phyloP scores from a whole-genome alignment of 2,329 filamentous ascomycete species.

The Fusarium miscanthi region DNA sequence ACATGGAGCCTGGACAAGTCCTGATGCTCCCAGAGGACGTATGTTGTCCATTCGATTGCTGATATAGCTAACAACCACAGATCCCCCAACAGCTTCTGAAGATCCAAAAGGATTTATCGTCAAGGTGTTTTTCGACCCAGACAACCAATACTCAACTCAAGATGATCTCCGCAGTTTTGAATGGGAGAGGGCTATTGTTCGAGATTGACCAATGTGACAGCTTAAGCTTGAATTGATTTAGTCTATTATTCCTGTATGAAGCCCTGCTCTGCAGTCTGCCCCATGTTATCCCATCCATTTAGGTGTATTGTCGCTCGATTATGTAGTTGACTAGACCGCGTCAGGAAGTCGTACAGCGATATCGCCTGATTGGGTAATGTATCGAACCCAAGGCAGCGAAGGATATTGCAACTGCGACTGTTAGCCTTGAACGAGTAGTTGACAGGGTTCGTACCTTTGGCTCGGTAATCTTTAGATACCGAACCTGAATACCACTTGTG shows the following conservation, averaged over 20 bases:
- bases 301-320: constrained; percentile 11
- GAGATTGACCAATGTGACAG: constrained; percentile 22
- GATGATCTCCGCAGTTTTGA: constrained; percentile 44
- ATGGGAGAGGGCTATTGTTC: constrained; percentile 41
- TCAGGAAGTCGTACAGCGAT: constrained; percentile 97
- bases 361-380: constrained; percentile 98
- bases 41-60: constrained; percentile 16
- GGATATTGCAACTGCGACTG: constrained; percentile 88
- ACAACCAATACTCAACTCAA: constrained; percentile 45
- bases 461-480: constrained; percentile 99
- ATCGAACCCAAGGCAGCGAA: constrained; percentile 95
- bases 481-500: constrained; percentile 98
- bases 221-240: constrained; percentile 30
- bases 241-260: constrained; percentile 44
- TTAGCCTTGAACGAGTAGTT: constrained; percentile 4
- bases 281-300: constrained; percentile 21
- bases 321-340: constrained; percentile 66
- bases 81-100: constrained; percentile 41
- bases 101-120: constrained; percentile 50
- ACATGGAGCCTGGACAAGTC: constrained; percentile 41
- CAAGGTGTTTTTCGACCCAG: constrained; percentile 48
- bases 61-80: constrained; percentile 25
- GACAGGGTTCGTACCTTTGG: constrained; percentile 80
- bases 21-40: constrained; percentile 43
- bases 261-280: constrained; percentile 34